Base-by-base conservation (phyloP, 2,329 filamentous ascomycete genomes). In the Colletotrichum tabaci region DNA sequence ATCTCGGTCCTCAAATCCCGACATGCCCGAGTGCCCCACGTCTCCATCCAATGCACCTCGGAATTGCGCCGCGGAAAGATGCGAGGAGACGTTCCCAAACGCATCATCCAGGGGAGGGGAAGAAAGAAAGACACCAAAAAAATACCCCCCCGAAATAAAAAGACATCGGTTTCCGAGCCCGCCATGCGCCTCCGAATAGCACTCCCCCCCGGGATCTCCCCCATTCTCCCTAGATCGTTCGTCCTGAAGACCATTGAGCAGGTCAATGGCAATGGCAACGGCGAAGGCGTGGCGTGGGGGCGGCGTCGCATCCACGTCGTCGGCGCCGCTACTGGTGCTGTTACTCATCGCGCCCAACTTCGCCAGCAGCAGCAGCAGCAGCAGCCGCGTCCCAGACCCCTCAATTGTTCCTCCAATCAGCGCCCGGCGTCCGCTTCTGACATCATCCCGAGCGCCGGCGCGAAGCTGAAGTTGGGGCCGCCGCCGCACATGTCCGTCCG, bases 341-440 rank as follows among this genome's bases (percentile, higher is more conserved):
- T 23, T 35, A n/a, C 46, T 21, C 6, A 38, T 38, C 42, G 52
- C 52, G 15, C 16, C 4, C 52, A 30, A 55, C 63, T 42, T 40
- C 38, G 21, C 55, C 47, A 30, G 13, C 56, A 40, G 55, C 16
- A 9, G 30, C 30, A 30, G 30, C 30, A 30, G 30, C 30, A 30
- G 30, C 30, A 30, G 30, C 30, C 30, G 30, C 30, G 15, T 10
- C 61, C 21, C 16, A 65, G 60, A 70, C 72, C 72, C 70, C 72
- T 66, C 71, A 73, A 74, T 73, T 71, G 23, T 71, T 74, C 72
- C 72, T 73, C 72, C 72, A 73, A 74, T 74, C 62, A 65, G 23
- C 35, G 42, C 5, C 16, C 60, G 50, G 23, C 63, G 58, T 38
- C 66, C 66, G 53, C 60, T 60, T 62, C 66, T 73, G 72, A 74